Evolutionary conservation across 169 alveolate genomes (phyloP).

Genomic region (Cryptosporidium sp.): DNA sequence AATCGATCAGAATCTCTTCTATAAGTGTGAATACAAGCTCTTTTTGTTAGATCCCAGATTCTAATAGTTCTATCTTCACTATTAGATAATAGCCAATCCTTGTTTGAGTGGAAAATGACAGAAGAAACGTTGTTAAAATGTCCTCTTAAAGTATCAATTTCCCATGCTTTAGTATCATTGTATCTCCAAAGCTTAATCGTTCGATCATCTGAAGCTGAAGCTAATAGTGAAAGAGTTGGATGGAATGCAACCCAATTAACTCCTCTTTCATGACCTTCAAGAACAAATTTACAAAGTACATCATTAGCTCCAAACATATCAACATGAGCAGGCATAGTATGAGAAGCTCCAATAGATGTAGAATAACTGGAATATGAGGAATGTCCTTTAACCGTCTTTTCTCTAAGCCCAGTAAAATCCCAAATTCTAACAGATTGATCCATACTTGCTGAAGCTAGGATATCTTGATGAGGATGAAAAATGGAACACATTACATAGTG

Average conservation of each 20-base stretch:
- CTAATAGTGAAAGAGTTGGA: slow-evolving; percentile 89
- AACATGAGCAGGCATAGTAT: slow-evolving; percentile 74
- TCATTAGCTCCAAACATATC: slow-evolving; percentile 93
- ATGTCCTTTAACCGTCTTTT: slow-evolving; percentile 88
- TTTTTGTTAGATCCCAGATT: slow-evolving; percentile 94
- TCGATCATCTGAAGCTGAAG: slow-evolving; percentile 96
- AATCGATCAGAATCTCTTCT: slow-evolving; percentile 94
- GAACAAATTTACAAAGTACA: slow-evolving; percentile 89
- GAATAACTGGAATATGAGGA: slow-evolving; percentile 41
- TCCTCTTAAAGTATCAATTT: slow-evolving; percentile 93
- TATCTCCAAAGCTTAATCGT: slow-evolving; percentile 94
- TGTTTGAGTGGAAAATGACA: slow-evolving; percentile 91
- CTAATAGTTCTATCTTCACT: slow-evolving; percentile 95
- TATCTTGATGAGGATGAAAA: slow-evolving; percentile 94
- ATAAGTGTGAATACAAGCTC: slow-evolving; percentile 89
- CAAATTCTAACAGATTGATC: slow-evolving; percentile 96
- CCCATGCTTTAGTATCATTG: slow-evolving; percentile 92
- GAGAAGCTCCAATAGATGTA: slow-evolving; percentile 12
- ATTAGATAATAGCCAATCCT: slow-evolving; percentile 90
- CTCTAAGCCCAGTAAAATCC: slow-evolving; percentile 93
- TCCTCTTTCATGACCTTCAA: slow-evolving; percentile 97
- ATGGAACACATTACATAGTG: slow-evolving; percentile 97
- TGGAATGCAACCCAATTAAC: slow-evolving; percentile 96
- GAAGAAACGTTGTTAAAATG: slow-evolving; percentile 95
- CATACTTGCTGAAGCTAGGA: slow-evolving; percentile 93